Percentiles rank a stretch among this genome's conserved stretches.
Conservation (phyloP, 495 filamentous ascomycete genomes). For the Hypomontagnella monticulosa region DNA sequence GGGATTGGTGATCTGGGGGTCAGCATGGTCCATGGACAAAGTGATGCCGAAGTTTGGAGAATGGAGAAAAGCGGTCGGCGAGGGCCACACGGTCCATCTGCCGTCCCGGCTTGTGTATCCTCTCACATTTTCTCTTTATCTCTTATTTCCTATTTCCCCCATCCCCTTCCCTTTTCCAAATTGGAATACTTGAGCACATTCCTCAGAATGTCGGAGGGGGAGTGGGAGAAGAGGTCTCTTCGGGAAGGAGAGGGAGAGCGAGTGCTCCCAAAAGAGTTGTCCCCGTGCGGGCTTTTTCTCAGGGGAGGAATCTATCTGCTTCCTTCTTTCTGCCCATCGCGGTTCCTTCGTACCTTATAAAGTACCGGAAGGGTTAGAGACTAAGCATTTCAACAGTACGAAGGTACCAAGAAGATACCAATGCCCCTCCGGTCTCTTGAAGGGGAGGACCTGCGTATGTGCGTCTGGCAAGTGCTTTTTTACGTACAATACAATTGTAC, state of each 20-base stretch:
- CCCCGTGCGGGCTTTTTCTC: too few species aligned
- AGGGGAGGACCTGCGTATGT: constrained; percentile 1
- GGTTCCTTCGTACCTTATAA: constrained; percentile 2
- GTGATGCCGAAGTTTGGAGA: constrained; percentile 33
- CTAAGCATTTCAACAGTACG: not conserved
- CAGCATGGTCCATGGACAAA: constrained; percentile 20
- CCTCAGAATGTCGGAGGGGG: constrained; percentile 5
- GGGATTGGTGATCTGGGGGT: not conserved
- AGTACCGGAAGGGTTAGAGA: not conserved
- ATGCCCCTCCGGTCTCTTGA: constrained; percentile 18
- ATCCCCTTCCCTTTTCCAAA: constrained; percentile 12
- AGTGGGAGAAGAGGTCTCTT: not conserved
- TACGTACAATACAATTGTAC: constrained; percentile 26
- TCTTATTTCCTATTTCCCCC: constrained; percentile 26
- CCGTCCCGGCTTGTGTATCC: constrained; percentile 27
- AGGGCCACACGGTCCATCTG: constrained; percentile 29
- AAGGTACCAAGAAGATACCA: constrained; percentile 5
- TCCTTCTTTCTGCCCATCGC: not conserved
- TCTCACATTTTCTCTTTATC: not conserved
- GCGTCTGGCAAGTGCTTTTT: constrained; percentile 34
- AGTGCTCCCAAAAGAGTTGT: too few species aligned
- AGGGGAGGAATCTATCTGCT: not conserved
- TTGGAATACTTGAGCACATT: constrained; percentile 15
- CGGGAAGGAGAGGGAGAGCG: not conserved
- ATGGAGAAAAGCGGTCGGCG: constrained; percentile 22